Evolutionary conservation across 345 rosid species (phyloP), one percentile per base, ranked within the genome.

Genomic region (Conringia planisiliqua): DNA sequence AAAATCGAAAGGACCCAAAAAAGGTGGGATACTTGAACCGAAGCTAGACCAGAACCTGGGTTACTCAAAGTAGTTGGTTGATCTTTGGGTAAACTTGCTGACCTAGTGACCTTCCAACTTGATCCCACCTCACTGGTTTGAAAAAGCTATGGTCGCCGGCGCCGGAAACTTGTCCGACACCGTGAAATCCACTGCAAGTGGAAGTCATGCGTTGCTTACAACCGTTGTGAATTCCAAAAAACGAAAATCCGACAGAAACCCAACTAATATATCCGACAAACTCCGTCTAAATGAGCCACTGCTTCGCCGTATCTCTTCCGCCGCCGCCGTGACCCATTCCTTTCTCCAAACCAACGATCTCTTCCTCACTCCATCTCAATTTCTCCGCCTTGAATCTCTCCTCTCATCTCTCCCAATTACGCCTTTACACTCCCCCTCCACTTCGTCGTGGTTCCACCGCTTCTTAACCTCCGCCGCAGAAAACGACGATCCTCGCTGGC

Each of bases 271-370:
- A 75, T 1, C 70, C 65, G 18, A 36, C 18, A 62, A 52, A 11
- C 14, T 44, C 40, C 6, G 48, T 56, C 60, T n/a, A 20, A 65
- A 52, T 13, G 78, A 73, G 17, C 73, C 80, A 8, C 76, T 88
- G 20, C 22, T 75, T 30, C 44, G 83, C 35, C 68, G 81, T 71
- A 72, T 88, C 71, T 62, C 89, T 24, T 57, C 89, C 44, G 86
- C 85, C 75, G 51, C 83, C 47, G 71, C 82, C 68, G 82, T 83
- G 18, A 85, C 85, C 5, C 44, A 69, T 39, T 66, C 82, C 3
- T 92, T 90, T 80, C 83, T 86, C 79, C 50, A 79, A 59, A 47
- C 47, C 36, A 75, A 86, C 73, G 88, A 88, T 78, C 82, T 83
- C 76, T 58, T 73, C 78, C 56, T 78, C 18, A 61, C 83, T 29